Evolutionary conservation across 2,329 filamentous ascomycete genomes (phyloP), one percentile per base, ranked within the genome.

Genomic region (Grosmannia huntii): DNA sequence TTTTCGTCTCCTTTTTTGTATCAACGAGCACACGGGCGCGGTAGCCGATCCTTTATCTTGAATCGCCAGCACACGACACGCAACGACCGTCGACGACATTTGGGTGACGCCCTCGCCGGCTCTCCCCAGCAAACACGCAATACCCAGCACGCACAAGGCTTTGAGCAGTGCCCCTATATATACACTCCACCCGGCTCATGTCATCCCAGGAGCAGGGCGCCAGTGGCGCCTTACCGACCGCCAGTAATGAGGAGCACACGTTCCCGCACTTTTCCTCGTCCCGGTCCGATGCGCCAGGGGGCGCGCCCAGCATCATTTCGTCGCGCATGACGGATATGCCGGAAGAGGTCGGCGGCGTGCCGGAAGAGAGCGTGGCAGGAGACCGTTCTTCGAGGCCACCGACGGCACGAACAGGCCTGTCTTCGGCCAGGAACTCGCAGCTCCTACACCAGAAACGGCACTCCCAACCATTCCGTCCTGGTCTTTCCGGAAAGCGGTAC

Each of bases 261-360:
- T 73, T 75, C 46, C 71, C 74, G 3, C 71, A 73, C 50, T 72
- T 73, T 53, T 71, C 74, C 3, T 69, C 65, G 54, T 70, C 70
- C 66, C 68, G 75, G 49, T 67, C 71, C 50, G 69, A 75, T 60
- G 77, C 80, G 36, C 77, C 80, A 25, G 62, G 61, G 9, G 55
- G 33, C 21, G 57, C 62, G 19, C 76, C 82, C 53, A 87, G 84
- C 62, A 77, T 87, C 59, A 85, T 88, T 57, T 89, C 86, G 31
- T 87, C 85, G 59, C 82, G 83, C 61, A 85, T 89, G 79, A 89
- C 85, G 36, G 81, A 84, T 61, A 80, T 83, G 28, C 81, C 78
- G 23, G 78, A 83, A 57, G 79, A 84, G 63, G 80, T 78, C 23
- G 74, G 72, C 50, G 73, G 75, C 19, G 66, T 66, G 46, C 72